Conservation (phyloP, 768 basidiomycete genomes). For the Auricularia cornea region DNA sequence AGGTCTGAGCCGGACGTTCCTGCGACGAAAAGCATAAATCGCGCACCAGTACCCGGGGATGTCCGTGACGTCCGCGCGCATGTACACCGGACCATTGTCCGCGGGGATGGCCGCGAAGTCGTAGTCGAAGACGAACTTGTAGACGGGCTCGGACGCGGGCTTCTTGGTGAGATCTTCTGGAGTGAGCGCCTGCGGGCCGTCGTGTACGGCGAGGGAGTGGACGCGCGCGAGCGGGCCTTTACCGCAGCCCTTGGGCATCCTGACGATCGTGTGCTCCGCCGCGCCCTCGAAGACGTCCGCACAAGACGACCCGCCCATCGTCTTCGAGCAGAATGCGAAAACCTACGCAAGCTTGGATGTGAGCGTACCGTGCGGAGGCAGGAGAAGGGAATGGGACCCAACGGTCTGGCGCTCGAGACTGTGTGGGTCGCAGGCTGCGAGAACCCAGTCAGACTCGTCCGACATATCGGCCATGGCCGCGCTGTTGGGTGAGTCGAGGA, state of each 20-base stretch:
- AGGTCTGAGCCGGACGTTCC: too few species aligned
- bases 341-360: too few species aligned
- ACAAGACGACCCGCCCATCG: not conserved
- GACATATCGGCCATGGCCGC: not conserved
- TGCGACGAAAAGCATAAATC: too few species aligned
- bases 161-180: not conserved
- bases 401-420: not conserved
- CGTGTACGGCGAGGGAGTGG: not conserved
- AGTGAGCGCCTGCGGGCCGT: not conserved
- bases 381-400: too few species aligned
- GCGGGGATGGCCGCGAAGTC: slow-evolving; percentile 2
- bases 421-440: not conserved
- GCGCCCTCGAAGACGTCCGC: slow-evolving; percentile 4
- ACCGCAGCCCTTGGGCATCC: slow-evolving; percentile 4
- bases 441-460: slow-evolving; percentile 1
- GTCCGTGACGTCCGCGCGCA: not conserved
- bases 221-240: slow-evolving; percentile 1
- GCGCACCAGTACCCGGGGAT: not conserved
- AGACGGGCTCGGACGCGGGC: too few species aligned
- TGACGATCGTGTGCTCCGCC: slow-evolving; percentile 5
- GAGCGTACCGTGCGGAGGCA: too few species aligned
- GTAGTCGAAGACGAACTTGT: too few species aligned
- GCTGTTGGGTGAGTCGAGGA: not conserved
- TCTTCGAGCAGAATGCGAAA: slow-evolving; percentile 4
- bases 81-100: slow-evolving; percentile 2